These are phyloP conservation scores for Yamadazyma sp. DNA, from an alignment of 805 yeast species.

Conservation along the genomic window DNA sequence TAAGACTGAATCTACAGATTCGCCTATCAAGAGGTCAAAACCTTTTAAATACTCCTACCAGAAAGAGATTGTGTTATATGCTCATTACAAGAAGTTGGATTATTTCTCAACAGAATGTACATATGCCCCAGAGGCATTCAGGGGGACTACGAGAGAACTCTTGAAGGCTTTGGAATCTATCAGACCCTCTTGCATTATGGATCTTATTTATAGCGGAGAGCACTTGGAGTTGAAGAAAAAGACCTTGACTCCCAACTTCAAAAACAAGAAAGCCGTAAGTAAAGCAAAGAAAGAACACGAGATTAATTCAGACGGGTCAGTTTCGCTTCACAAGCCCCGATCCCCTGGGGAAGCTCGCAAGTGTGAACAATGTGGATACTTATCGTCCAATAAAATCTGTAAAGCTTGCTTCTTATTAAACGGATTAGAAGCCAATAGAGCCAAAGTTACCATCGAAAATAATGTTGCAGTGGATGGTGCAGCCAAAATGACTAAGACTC, in stretches of 20 bases:
- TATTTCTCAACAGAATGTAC: constrained; percentile 97
- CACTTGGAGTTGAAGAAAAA: constrained; percentile 65
- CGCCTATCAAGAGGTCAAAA: constrained; percentile 90
- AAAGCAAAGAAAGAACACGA: constrained; percentile 47
- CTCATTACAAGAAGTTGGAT: constrained; percentile 92
- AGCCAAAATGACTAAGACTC: constrained; percentile 56
- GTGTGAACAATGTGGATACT: constrained; percentile 88
- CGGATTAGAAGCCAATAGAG: constrained; percentile 76
- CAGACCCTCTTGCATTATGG: constrained; percentile 90
- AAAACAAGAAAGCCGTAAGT: constrained; percentile 25
- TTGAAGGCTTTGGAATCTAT: constrained; percentile 88
- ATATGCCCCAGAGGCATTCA: constrained; percentile 96
- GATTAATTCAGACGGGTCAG: constrained; percentile 62
- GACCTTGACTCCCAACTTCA: constrained; percentile 36
- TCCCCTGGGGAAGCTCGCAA: constrained; percentile 65
- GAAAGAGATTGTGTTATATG: constrained; percentile 95
- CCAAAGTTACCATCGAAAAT: constrained; percentile 59
- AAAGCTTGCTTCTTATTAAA: constrained; percentile 89
- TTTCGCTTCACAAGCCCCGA: constrained; percentile 41
- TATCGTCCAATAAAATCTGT: constrained; percentile 84
- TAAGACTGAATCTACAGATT: constrained; percentile 76
- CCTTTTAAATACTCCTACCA: constrained; percentile 96
- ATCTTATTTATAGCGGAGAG: constrained; percentile 93
- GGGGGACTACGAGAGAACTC: constrained; percentile 94
- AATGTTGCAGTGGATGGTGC: constrained; percentile 59